These are phyloP conservation scores for Corymbia calophylla DNA, from an alignment of 441 rosid species.

Conservation along the genomic window DNA sequence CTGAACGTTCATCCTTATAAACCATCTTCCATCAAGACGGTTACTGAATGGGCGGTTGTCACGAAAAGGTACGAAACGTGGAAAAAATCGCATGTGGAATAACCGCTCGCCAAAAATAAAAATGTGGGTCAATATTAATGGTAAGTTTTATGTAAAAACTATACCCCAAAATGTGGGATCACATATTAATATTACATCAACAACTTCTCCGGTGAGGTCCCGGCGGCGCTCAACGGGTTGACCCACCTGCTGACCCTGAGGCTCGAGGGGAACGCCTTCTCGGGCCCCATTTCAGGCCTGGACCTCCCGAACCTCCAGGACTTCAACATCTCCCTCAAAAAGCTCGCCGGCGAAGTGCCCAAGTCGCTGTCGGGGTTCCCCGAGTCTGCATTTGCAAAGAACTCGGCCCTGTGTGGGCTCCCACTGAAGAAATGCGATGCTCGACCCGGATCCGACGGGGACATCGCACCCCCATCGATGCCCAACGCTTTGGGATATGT, in stretches of 20 bases:
- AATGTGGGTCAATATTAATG: no score
- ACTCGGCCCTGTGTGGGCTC: constrained; percentile 41
- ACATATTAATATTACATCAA: no score
- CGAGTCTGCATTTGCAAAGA: constrained; percentile 27
- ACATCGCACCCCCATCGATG: constrained; percentile 31
- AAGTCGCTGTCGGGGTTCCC: constrained; percentile 39
- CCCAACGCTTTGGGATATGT: no score
- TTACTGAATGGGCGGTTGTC: no score
- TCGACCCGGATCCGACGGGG: constrained; percentile 41
- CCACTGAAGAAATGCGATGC: constrained; percentile 34
- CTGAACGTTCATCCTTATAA: no score
- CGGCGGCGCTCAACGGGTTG: constrained; percentile 23
- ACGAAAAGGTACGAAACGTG: no score
- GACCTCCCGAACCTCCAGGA: constrained; percentile 43
- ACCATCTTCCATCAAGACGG: no score
- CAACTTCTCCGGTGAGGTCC: constrained; percentile 53
- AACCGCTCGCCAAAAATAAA: no score
- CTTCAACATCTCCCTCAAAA: constrained; percentile 48
- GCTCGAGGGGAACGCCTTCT: constrained; percentile 39
- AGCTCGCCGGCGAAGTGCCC: constrained; percentile 40
- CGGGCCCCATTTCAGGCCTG: constrained; percentile 33
- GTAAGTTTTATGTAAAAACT: no score
- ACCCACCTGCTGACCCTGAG: constrained; percentile 54
- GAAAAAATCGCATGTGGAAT: no score
- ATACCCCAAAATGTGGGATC: no score